phyloP scores from a whole-genome alignment of 176 grass and related monocot species.

The Chrysopogon serrulatus region DNA sequence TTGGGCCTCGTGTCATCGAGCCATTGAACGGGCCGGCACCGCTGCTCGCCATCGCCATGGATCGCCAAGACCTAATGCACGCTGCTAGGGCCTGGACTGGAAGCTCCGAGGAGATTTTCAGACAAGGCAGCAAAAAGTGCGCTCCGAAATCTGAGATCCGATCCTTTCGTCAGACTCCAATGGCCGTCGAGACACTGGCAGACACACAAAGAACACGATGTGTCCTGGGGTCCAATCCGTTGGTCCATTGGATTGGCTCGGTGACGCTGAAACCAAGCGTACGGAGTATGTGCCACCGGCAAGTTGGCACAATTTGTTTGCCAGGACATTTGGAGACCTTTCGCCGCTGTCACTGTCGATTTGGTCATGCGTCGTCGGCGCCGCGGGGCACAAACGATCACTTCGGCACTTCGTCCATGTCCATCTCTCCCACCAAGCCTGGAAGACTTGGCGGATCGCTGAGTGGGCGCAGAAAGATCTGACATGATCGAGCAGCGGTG shows the following conservation, averaged over 20 bases:
- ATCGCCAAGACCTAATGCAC: neutral
- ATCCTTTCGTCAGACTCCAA: neutral
- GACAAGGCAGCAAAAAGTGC: neutral
- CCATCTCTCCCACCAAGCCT: neutral
- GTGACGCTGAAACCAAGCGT: neutral
- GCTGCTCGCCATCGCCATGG: neutral
- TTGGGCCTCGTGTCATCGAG: neutral
- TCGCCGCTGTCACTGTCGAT: neutral
- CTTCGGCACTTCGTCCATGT: neutral
- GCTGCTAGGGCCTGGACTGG: neutral
- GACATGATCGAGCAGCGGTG: neutral
- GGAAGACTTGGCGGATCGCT: neutral
- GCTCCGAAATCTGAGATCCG: neutral
- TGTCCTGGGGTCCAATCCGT: neutral
- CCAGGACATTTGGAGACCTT: neutral
- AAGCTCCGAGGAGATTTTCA: neutral
- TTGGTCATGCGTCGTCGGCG: too few relatives aligned
- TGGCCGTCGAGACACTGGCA: neutral
- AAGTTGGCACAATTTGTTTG: slow-evolving; percentile 7
- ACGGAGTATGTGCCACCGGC: neutral
- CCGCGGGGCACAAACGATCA: neutral
- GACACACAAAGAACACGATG: slow-evolving; percentile 9
- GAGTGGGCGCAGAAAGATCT: neutral
- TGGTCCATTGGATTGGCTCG: neutral
- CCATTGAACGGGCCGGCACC: neutral